Evolutionary conservation across 2,329 filamentous ascomycete species (phyloP).

Genomic region (Thelonectria olida): DNA sequence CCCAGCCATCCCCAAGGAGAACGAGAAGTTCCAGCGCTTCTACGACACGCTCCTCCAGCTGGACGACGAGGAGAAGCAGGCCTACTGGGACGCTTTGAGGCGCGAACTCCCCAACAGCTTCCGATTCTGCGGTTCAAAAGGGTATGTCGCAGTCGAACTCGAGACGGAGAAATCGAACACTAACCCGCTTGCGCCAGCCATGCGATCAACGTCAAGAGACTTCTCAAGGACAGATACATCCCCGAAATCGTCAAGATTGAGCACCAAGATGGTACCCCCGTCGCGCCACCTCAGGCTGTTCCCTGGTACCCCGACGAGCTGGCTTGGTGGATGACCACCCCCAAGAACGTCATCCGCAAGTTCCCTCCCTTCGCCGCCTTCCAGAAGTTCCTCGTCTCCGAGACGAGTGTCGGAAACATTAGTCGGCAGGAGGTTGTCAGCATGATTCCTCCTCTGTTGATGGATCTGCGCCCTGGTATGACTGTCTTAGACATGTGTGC

Average conservation of each 20-base stretch:
- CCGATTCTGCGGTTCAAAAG: slow-evolving; percentile 94
- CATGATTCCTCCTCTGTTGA: slow-evolving; percentile 96
- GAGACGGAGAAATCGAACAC: slow-evolving; percentile 21
- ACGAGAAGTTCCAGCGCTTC: slow-evolving; percentile 85
- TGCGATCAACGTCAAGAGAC: slow-evolving; percentile 89
- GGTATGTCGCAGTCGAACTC: slow-evolving; percentile 57
- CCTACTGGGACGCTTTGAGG: slow-evolving; percentile 86
- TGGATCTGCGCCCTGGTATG: slow-evolving; percentile 92
- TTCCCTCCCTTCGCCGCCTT: slow-evolving; percentile 95
- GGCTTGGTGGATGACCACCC: slow-evolving; percentile 97
- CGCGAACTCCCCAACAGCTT: slow-evolving; percentile 96
- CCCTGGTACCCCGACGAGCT: slow-evolving; percentile 94
- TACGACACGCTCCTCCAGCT: slow-evolving; percentile 84
- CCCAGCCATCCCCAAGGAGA: slow-evolving; percentile 71
- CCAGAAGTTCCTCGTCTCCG: slow-evolving; percentile 96
- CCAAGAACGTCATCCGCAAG: slow-evolving; percentile 93
- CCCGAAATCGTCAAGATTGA: slow-evolving; percentile 88
- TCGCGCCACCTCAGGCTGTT: slow-evolving; percentile 84
- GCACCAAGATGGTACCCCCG: slow-evolving; percentile 80
- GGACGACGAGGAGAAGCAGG: slow-evolving; percentile 77
- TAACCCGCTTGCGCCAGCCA: slow-evolving; percentile 64
- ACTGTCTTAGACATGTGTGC: slow-evolving; percentile 95
- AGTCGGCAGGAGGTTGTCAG: slow-evolving; percentile 97
- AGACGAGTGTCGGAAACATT: slow-evolving; percentile 97
- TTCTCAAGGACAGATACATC: slow-evolving; percentile 88